Conservation (phyloP, 2,329 filamentous ascomycete species). For the Chaetothyriales sp. region DNA sequence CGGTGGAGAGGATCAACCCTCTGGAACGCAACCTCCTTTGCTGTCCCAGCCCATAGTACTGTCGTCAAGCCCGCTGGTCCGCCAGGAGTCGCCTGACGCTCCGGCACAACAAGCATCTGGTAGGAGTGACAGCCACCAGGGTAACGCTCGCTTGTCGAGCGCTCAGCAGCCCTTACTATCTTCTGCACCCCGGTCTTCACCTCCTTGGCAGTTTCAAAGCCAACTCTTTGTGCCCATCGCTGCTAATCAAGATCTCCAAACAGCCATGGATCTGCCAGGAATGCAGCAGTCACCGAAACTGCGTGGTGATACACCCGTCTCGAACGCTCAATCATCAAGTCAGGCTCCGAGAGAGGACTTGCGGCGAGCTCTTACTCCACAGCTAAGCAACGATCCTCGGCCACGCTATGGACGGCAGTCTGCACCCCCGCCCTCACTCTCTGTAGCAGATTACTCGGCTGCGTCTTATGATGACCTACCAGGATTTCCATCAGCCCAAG, state of each 20-base stretch:
- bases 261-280: slow-evolving; percentile 1
- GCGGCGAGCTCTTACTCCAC: neutral
- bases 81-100: neutral
- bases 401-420: neutral
- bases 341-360: neutral
- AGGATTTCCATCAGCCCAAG: neutral
- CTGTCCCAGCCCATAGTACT: neutral
- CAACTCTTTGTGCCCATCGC: neutral
- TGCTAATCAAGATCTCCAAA: neutral
- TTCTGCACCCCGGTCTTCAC: neutral
- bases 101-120: neutral
- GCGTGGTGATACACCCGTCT: neutral
- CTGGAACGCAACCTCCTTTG: neutral
- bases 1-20: neutral
- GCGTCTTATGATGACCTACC: neutral
- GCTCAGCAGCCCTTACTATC: neutral
- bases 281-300: neutral
- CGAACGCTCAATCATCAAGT: neutral
- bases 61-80: neutral
- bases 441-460: neutral
- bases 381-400: neutral
- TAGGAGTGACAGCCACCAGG: neutral
- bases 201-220: neutral
- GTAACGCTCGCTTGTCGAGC: neutral
- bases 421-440: neutral